Conservation (phyloP, 2,329 filamentous ascomycete species). For the Reticulascus tulasneorum region DNA sequence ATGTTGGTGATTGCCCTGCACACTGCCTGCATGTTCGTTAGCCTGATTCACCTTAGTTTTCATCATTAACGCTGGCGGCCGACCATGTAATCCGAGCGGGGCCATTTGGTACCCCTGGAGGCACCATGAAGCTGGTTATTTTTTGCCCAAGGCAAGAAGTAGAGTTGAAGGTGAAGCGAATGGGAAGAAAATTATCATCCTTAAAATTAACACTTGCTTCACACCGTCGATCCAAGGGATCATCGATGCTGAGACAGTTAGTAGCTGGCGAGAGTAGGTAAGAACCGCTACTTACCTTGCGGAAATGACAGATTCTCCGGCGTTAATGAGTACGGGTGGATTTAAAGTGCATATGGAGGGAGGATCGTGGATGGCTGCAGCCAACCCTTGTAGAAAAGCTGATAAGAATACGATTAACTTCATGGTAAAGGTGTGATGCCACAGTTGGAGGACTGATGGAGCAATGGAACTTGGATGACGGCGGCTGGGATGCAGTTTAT, state of each 20-base stretch:
- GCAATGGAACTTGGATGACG: too few relatives aligned
- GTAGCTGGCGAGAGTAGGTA: neutral
- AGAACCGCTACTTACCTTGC: neutral
- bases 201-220: conserved; percentile 1
- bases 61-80: too few relatives aligned
- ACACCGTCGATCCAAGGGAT: neutral
- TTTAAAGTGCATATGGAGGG: neutral
- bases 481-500: neutral
- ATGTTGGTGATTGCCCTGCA: neutral
- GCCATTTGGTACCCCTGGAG: neutral
- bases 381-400: neutral
- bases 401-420: neutral
- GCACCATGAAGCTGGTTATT: neutral
- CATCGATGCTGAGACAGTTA: neutral
- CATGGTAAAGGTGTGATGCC: neutral
- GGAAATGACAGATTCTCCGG: neutral
- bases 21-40: neutral
- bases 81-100: neutral
- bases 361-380: neutral
- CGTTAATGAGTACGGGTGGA: neutral
- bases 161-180: neutral
- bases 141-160: neutral
- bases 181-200: neutral
- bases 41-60: neutral
- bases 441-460: too few relatives aligned